phyloP scores from a whole-genome alignment of 1,139 yeast genomes.

The Taphrina wiesneri region DNA sequence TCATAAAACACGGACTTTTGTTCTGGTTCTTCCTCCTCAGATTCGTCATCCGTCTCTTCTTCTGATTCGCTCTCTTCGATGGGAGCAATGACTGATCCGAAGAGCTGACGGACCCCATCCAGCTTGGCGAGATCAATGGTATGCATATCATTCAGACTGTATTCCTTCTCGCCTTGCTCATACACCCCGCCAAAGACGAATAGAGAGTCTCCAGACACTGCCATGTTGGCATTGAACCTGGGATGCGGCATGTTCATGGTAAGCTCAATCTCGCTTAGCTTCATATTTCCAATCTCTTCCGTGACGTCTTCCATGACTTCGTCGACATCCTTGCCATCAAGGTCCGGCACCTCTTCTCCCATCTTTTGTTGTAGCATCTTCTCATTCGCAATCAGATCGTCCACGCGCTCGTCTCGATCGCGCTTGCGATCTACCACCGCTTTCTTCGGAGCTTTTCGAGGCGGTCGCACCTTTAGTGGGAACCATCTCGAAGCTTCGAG shows the following conservation, averaged over 20 bases:
- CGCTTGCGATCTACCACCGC: slow-evolving; percentile 48
- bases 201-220: slow-evolving; percentile 80
- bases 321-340: slow-evolving; percentile 59
- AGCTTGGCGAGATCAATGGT: slow-evolving; percentile 79
- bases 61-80: slow-evolving; percentile 57
- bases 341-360: slow-evolving; percentile 59
- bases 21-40: slow-evolving; percentile 61
- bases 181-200: slow-evolving; percentile 91
- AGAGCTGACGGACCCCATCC: slow-evolving; percentile 61
- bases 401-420: slow-evolving; percentile 23
- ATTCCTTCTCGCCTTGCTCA: slow-evolving; percentile 86
- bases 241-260: slow-evolving; percentile 30
- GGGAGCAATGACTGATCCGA: slow-evolving; percentile 74
- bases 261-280: slow-evolving; percentile 54
- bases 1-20: slow-evolving; percentile 69
- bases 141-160: slow-evolving; percentile 78
- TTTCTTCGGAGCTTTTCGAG: slow-evolving; percentile 51
- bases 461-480: slow-evolving; percentile 65
- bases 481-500: slow-evolving; percentile 89
- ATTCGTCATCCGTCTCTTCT: slow-evolving; percentile 59
- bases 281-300: slow-evolving; percentile 50
- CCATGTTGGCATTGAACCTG: slow-evolving; percentile 72
- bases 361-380: slow-evolving; percentile 67
- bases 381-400: slow-evolving; percentile 31
- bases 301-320: slow-evolving; percentile 46